A percentile compares a stretch with the other conserved stretches of the same genome.
These are phyloP conservation scores for Paragyromitra xinjiangensis DNA, from an alignment of 495 filamentous ascomycete species.

Conservation along the genomic window DNA sequence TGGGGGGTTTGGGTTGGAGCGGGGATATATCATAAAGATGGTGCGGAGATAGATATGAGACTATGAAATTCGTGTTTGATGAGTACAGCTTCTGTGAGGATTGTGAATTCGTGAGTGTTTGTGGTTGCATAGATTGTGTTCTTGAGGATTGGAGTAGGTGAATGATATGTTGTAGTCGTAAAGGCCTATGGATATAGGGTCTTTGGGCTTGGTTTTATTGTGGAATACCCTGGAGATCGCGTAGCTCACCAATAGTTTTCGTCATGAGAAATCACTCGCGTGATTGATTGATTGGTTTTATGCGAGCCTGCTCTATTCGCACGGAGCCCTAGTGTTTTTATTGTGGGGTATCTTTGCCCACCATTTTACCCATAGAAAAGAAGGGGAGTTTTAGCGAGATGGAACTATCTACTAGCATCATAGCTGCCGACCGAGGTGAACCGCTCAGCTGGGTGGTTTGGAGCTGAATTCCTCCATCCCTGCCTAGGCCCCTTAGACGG, in stretches of 20 bases:
- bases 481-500: too few relatives aligned
- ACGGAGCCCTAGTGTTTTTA: too few relatives aligned
- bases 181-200: background rate
- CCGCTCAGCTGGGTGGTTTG: too few relatives aligned
- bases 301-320: too few relatives aligned
- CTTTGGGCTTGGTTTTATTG: background rate
- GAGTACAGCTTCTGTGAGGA: background rate
- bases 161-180: too few relatives aligned
- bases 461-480: too few relatives aligned
- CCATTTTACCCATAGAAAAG: too few relatives aligned
- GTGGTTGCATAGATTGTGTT: background rate
- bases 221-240: background rate
- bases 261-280: background rate
- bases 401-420: too few relatives aligned
- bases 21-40: conserved; percentile 5
- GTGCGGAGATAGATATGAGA: background rate
- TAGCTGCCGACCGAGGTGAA: too few relatives aligned
- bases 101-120: background rate
- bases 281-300: background rate
- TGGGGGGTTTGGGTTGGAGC: background rate
- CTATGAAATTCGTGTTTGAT: background rate
- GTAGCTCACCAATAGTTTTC: background rate
- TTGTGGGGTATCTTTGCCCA: too few relatives aligned
- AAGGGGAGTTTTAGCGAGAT: too few relatives aligned
- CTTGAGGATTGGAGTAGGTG: background rate